These are phyloP conservation scores for Pyricularia sp. DNA, from an alignment of 2,329 filamentous ascomycete species.

Conservation along the genomic window DNA sequence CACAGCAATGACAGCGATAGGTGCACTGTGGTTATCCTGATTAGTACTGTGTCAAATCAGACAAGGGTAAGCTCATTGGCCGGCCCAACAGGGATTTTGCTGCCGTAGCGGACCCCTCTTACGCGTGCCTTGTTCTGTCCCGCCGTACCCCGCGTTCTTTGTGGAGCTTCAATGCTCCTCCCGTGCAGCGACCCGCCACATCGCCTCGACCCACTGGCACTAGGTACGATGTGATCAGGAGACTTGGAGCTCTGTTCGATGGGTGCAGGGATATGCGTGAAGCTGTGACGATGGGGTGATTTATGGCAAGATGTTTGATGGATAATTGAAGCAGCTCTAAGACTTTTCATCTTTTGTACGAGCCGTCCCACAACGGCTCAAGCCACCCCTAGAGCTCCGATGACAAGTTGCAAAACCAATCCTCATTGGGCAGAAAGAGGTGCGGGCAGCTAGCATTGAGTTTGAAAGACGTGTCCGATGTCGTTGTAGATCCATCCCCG, in stretches of 20 bases:
- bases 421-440: neutral
- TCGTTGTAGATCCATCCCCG: neutral
- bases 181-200: slow-evolving; percentile 1
- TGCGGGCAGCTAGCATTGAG: neutral
- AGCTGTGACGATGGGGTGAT: neutral
- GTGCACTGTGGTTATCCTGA: neutral
- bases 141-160: neutral
- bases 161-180: neutral
- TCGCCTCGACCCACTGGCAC: neutral
- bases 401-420: neutral
- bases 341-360: neutral
- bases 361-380: neutral
- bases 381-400: neutral
- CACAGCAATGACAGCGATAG: neutral
- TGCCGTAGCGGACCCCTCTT: neutral
- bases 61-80: neutral
- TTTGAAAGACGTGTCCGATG: neutral
- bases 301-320: neutral
- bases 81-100: neutral
- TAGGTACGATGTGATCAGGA: neutral
- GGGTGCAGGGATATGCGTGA: neutral
- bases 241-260: neutral
- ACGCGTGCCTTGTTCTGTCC: neutral
- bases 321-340: neutral
- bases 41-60: neutral